These are phyloP conservation scores for Diaporthe humulicola DNA, from an alignment of 2,329 filamentous ascomycete genomes.

Conservation along the genomic window DNA sequence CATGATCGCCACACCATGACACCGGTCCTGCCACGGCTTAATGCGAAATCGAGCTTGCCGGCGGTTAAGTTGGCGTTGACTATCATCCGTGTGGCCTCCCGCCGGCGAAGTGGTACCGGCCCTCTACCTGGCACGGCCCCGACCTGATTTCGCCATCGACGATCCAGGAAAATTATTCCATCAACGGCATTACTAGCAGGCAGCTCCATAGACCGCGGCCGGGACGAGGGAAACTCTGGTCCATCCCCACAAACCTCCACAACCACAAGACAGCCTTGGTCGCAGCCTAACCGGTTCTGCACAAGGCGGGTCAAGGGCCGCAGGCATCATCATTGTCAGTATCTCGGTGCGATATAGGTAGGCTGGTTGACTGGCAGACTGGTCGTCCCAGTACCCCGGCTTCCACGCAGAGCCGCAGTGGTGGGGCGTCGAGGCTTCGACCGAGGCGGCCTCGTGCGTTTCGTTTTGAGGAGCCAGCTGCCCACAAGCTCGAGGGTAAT, in stretches of 20 bases:
- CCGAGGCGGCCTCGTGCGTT: constrained; percentile 24
- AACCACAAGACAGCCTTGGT: constrained; percentile 1
- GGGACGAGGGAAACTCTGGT: constrained; percentile 1
- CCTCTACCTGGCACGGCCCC: constrained; percentile 14
- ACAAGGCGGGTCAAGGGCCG: neutral
- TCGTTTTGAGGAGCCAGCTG: constrained; percentile 10
- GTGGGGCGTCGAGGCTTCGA: neutral
- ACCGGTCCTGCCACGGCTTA: constrained; percentile 8
- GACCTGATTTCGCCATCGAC: neutral
- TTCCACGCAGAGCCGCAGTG: constrained; percentile 19
- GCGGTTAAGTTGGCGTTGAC: neutral
- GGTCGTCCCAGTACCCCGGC: constrained; percentile 1
- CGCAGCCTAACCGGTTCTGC: constrained; percentile 19
- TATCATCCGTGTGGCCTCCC: neutral
- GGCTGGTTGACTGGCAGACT: neutral
- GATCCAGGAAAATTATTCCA: constrained; percentile 12
- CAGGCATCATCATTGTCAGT: constrained; percentile 26
- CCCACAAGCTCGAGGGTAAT: constrained; percentile 25
- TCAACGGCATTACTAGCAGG: neutral
- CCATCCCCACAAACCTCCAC: constrained; percentile 26
- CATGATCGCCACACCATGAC: constrained; percentile 18
- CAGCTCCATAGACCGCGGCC: constrained; percentile 1
- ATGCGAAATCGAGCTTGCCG: neutral
- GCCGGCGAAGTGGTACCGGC: constrained; percentile 3
- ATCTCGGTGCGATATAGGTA: constrained; percentile 5